phyloP scores from a whole-genome alignment of 2,329 filamentous ascomycete genomes.

The Albifimbria verrucaria region DNA sequence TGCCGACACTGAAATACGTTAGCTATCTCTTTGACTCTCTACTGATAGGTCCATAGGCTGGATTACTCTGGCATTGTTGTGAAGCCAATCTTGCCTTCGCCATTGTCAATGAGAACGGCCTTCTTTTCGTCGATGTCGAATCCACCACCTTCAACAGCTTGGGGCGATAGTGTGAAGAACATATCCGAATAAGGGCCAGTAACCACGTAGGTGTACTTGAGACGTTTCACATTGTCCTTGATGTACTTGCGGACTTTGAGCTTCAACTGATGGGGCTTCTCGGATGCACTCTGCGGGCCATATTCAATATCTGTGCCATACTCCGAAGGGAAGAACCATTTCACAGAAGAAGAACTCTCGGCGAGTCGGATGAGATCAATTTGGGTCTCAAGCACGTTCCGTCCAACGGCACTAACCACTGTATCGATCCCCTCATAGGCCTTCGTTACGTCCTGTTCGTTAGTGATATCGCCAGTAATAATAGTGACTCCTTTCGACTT shows the following conservation, averaged over 20 bases:
- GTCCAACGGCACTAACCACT: conserved; percentile 61
- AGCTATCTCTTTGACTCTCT: not conserved
- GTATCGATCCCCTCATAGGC: conserved; percentile 62
- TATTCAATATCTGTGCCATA: conserved; percentile 67
- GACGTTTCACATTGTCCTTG: conserved; percentile 44
- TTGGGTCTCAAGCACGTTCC: conserved; percentile 59
- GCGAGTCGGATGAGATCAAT: conserved; percentile 60
- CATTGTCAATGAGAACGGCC: conserved; percentile 60
- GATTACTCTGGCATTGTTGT: conserved; percentile 70
- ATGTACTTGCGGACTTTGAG: conserved; percentile 63
- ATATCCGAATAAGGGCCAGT: conserved; percentile 68
- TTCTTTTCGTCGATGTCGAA: conserved; percentile 56
- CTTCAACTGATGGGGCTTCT: conserved; percentile 68
- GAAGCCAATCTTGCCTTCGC: conserved; percentile 60
- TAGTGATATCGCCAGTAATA: conserved; percentile 34
- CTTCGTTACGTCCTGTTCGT: conserved; percentile 43
- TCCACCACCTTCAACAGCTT: conserved; percentile 38
- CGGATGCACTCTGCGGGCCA: conserved; percentile 49
- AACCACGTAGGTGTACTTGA: conserved; percentile 65
- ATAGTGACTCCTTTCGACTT: conserved; percentile 18
- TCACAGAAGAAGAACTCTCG: conserved; percentile 48
- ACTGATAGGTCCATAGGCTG: not conserved
- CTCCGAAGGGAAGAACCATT: conserved; percentile 66
- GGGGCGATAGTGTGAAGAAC: conserved; percentile 44
- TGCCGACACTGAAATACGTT: conserved; percentile 53